Evolutionary conservation across 108 stramenopile species (phyloP).

Genomic region (Conticribra guillardii): DNA sequence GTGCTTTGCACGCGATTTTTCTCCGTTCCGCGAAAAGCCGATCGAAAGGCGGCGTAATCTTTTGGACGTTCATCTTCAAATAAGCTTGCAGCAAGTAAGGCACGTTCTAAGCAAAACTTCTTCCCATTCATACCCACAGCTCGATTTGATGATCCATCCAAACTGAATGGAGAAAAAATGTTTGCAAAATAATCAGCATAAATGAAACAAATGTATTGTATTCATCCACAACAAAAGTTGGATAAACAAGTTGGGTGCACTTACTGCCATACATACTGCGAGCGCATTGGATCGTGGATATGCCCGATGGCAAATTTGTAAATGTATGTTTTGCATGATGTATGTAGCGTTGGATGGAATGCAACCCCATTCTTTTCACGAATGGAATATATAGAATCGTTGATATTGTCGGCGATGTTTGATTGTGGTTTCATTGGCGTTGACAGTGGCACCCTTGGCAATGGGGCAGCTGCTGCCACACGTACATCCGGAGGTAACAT

Average conservation of each 20-base stretch:
- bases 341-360: constrained; percentile 83
- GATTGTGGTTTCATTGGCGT: constrained; percentile 5
- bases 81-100: constrained; percentile 31
- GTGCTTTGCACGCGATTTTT: constrained; percentile 48
- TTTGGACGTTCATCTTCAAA: constrained; percentile 21
- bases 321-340: constrained; percentile 66
- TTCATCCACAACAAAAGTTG: no score
- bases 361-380: neutral
- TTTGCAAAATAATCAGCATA: no score
- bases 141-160: constrained; percentile 48
- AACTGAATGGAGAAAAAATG: no score
- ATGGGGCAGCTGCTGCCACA: constrained; percentile 59
- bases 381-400: neutral
- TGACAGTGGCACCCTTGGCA: constrained; percentile 22
- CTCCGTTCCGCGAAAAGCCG: constrained; percentile 66
- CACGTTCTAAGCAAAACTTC: constrained; percentile 41
- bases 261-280: constrained; percentile 68
- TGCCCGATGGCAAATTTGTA: constrained; percentile 68
- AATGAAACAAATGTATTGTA: no score
- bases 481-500: constrained; percentile 80
- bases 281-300: constrained; percentile 65
- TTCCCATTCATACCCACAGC: constrained; percentile 55
- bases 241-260: no score
- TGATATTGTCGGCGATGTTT: neutral
- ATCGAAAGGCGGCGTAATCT: constrained; percentile 78